Base-by-base conservation (phyloP, 2,329 filamentous ascomycete genomes). In the Lojkania enalia region DNA sequence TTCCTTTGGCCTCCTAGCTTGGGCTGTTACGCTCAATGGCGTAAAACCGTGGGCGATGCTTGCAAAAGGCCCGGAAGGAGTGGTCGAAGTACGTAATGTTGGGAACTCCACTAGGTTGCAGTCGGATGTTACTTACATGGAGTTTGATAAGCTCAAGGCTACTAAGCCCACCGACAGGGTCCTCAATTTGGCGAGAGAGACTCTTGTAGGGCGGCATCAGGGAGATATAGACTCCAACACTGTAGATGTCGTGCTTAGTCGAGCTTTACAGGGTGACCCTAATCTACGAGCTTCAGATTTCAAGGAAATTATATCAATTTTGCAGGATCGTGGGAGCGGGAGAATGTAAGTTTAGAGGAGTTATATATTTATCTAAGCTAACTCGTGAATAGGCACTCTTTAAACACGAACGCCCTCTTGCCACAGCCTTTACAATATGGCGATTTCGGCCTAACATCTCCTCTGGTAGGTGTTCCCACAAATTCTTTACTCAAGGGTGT, bases 1-100 rank as follows among this genome's bases (percentile, higher is more conserved):
- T 20, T 36, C 33, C 13, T 42, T 30, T 60, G 33, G 33, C 5
- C 33, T 36, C 5, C 9, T 36, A 19, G 33, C 20, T 16, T 36
- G 33, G 33, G 7, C 15, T 20, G 16, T 36, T 13, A 18, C 11
- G 36, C 25, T 27, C 9, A n/a, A 27, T 27, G 25, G 25, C 7
- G n/a, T n/a, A 9, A n/a, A 27, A n/a, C 25, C 25, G 9, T 27
- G 25, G 25, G n/a, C 7, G n/a, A n/a, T 27, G 25, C 25, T 27
- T 27, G 25, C n/a, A 7, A 27, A 27, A n/a, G n/a, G 9, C 7
- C 25, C 7, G 25, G 9, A 27, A n/a, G 9, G 25, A 27, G 25
- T 27, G 7, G 25, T 27, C 25, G n/a, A 9, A n/a, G 9, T 7
- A 7, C 25, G n/a, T 27, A 27, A n/a, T n/a, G 7, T n/a, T 9